Evolutionary conservation across 306 rosid genomes (phyloP), one percentile per base, ranked within the genome.

Genomic region (Cicer chorassanicum): DNA sequence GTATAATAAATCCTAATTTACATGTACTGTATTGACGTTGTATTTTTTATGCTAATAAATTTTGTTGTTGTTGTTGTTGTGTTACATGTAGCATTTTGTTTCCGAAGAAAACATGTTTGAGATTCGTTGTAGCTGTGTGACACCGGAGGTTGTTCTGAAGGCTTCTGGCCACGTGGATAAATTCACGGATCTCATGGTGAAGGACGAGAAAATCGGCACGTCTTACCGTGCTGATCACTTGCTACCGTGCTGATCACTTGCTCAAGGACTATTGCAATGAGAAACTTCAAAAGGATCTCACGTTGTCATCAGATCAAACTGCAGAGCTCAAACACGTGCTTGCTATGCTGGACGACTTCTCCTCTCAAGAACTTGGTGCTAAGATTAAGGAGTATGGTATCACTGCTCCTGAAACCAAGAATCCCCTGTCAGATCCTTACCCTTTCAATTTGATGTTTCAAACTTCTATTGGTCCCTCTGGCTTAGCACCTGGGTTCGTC

Each of bases 171-270:
- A 93, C 9, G 96, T 93, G 1, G 98, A 93, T 9, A 93, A 91
- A 68, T 93, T 93, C 83, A 93, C 98, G 1, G 97, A 93, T 60
- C 96, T 93, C 48, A 93, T 93, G 98, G 97, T 91, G 6, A 93
- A 88, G 83, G 97, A 93, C 72, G 89, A 84, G 82, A 85, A 78
- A 70, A 84, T 94, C 5, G 96, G 94, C 54, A 88, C 84, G 9
- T 91, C 96, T 69, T 90, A 82, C 86, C 81, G 97, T 13, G 96
- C 96, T 7, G 96, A 93, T 59, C 98, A 93, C 91, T 73, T 93
- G 79, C 87, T 91, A 82, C 86, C 81, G 97, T 13, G 96, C 96
- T 7, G 96, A 93, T 59, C 98, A 93, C 91, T 73, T 93, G 79
- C 87, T 91, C 36, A 94, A 94, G 83, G 96, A 94, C 54, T 88